Conservation (phyloP, 2,329 filamentous ascomycete species). For the Neofusicoccum parvum region DNA sequence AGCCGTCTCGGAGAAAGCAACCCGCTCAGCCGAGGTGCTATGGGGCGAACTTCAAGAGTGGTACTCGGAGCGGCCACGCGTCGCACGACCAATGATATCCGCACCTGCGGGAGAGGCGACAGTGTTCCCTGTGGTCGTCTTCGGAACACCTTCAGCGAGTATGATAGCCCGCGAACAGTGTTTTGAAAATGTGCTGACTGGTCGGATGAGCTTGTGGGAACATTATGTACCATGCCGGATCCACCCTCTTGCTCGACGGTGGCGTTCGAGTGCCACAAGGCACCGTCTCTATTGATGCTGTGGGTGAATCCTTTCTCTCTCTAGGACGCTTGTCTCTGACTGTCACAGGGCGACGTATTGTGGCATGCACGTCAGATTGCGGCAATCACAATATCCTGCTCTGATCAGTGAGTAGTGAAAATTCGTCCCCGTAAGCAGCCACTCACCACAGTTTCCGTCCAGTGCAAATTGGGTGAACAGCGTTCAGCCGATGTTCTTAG, state of each 20-base stretch:
- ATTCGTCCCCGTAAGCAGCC: no score
- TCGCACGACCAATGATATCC: neutral
- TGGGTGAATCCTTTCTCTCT: neutral
- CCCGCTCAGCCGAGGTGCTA: neutral
- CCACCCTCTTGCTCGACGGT: neutral
- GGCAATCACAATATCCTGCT: neutral
- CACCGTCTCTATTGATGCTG: neutral
- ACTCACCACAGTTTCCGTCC: neutral
- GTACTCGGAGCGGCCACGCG: neutral
- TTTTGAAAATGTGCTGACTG: neutral
- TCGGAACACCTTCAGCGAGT: conserved; percentile 4
- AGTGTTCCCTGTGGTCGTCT: neutral
- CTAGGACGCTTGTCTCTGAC: neutral
- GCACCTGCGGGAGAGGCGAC: neutral
- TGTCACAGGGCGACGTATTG: neutral
- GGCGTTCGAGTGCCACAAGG: no score
- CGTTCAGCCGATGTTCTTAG: neutral
- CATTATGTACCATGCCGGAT: neutral
- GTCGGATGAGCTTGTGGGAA: neutral
- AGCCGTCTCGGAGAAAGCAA: neutral
- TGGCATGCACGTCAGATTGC: conserved; percentile 1
- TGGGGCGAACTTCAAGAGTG: neutral
- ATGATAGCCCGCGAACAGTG: neutral
- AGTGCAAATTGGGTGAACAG: conserved; percentile 11
- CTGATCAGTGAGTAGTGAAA: neutral